Evolutionary conservation across 352 stramenopile species (phyloP).

Genomic region (Globisporangium uncinulatum): DNA sequence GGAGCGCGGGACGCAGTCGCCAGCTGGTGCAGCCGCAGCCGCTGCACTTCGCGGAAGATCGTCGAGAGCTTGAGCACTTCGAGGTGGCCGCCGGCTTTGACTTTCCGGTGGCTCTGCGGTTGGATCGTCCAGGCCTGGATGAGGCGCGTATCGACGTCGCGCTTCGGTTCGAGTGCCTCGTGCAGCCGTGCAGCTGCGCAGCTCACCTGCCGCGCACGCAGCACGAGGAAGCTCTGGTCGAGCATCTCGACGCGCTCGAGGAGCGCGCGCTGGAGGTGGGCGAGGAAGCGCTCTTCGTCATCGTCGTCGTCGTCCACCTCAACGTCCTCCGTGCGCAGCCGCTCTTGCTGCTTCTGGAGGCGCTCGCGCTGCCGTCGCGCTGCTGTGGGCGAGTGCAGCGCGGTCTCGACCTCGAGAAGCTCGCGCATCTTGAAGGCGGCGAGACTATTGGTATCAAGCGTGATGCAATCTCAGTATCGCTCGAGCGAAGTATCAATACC

Average conservation of each 20-base stretch:
- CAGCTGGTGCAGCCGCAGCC: conserved; percentile 58
- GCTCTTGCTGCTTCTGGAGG: conserved; percentile 2
- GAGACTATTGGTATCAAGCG: not conserved
- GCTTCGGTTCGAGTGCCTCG: conserved; percentile 66
- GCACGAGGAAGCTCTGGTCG: conserved; percentile 49
- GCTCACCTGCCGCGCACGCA: conserved; percentile 64
- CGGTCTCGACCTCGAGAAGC: conserved; percentile 53
- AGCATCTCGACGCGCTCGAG: conserved; percentile 49
- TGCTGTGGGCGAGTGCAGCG: conserved; percentile 30
- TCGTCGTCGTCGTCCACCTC: conserved; percentile 37
- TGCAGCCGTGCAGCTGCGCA: conserved; percentile 63
- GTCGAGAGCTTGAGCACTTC: conserved; percentile 86
- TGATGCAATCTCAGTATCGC: too few relatives aligned
- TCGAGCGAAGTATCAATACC: not conserved
- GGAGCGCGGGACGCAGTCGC: conserved; percentile 24
- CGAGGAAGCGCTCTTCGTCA: conserved; percentile 60
- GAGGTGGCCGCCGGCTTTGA: conserved; percentile 74
- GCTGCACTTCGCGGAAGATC: conserved; percentile 65
- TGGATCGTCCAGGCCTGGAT: conserved; percentile 79
- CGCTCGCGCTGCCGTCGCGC: conserved; percentile 3
- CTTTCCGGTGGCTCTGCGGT: conserved; percentile 42
- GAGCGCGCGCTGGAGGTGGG: conserved; percentile 58
- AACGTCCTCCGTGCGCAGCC: conserved; percentile 23
- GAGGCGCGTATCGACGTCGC: conserved; percentile 50
- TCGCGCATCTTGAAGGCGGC: conserved; percentile 6